Base-by-base conservation (phyloP, 192 early-diverging fungal species). In the Tieghemiomyces parasiticus region DNA sequence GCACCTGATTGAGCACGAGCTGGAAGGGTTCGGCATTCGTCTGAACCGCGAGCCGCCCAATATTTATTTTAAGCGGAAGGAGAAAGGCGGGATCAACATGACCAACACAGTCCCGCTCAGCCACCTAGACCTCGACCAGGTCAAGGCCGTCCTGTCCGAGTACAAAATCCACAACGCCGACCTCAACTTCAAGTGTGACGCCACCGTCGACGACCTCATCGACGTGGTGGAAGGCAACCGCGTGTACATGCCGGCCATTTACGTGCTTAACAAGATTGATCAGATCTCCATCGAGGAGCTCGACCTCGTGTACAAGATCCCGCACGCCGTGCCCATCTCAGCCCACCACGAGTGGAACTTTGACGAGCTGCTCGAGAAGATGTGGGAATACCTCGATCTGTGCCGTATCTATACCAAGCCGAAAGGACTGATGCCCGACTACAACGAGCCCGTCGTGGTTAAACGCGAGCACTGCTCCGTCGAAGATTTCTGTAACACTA, bases 251-350 rank as follows among this genome's bases (percentile, higher is more conserved):
- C 95, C 95, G 13, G 81, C 80, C 58, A 73, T 96, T 38, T 99
- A 99, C 61, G 93, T 99, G 22, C 75, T 99, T 51, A 99, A 99
- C 87, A 99, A 99, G 78, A 96, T 99, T 66, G 89, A 92, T 72
- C 89, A 92, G 71, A 95, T 94, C 68, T 90, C 88, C 31, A 91
- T 95, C 60, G 86, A 96, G 71, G 91, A 98, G 70, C 78, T 95
- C 44, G 92, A 94, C 66, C 81, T 95, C 45, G 83, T 99, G 32
- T 95, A 94, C 81, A 91, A 91, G 71, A 95, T 99, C 68, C 94
- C 94, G 13, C 87, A 97, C 64, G 89, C 92, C 8, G 84, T 94
- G 48, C 87, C 85, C 33, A 78, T 89, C 63, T 83, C 77, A 53
- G 81, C 84, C 25, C 78, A 86, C 67, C 84, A 88, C 63, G 86